Evolutionary conservation across 2,329 filamentous ascomycete species (phyloP), one percentile per base, ranked within the genome.

Genomic region (Shiraia bambusicola): DNA sequence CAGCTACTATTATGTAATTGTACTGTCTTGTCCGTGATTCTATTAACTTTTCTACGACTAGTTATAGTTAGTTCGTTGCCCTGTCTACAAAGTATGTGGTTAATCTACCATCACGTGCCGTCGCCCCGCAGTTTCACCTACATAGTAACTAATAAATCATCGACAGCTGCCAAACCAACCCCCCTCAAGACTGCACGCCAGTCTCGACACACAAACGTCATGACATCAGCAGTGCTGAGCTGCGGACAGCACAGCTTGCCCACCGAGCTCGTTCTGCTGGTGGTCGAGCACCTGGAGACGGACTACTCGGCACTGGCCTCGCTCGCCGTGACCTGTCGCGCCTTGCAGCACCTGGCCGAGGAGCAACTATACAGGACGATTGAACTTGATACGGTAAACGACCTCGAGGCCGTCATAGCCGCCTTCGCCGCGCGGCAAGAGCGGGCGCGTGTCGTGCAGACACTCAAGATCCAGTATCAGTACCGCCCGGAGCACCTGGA

Each of bases 351-450:
- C 19, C 49, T 68, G 10, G 49, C 57, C 29, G 64, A 69, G 33
- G 58, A 63, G 34, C 56, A 54, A 33, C 45, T 69, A 8, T 69
- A 67, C 49, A 56, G 50, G 32, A 54, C 44, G 13, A 61, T 69
- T 42, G 47, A 58, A 17, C 49, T 69, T 3, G 40, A 49, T 9
- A 59, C 51, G 1, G 64, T 65, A 4, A 37, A 49, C 11, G 45
- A 61, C 30, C 55, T 66, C 2, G 45, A 49, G 14, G 48, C 43
- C 15, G 60, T 68, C 29, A 51, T 59, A 27, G 19, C 49, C 3
- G 59, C 60, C 19, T 63, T 69, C 22, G 40, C 40, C 5, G 16
- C 24, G 10, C 55, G 59, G 11, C 51, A 47, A 3, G 52, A 56
- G 14, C 63, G 66, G 34, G 53, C 62, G 3, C 49, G 51, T 10